phyloP scores from a whole-genome alignment of 306 rosid genomes.

The Geum urbanum region DNA sequence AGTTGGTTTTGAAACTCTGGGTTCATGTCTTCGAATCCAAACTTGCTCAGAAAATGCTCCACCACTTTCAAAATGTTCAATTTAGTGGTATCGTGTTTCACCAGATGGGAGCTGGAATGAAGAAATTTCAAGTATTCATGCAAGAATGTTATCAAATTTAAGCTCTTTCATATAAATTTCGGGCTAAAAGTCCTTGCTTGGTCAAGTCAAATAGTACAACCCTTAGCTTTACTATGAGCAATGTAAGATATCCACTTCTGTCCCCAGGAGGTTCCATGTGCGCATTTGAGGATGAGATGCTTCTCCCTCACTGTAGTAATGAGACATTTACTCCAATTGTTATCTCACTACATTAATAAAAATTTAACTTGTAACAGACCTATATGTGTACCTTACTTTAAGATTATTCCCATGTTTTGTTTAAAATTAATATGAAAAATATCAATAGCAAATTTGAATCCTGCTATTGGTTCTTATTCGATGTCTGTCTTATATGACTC shows the following conservation, averaged over 20 bases:
- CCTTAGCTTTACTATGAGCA: not conserved
- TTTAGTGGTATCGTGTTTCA: slow-evolving; percentile 91
- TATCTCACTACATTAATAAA: not conserved
- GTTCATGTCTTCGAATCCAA: slow-evolving; percentile 56
- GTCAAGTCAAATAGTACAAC: not conserved
- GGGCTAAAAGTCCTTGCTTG: not conserved
- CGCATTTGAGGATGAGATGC: not conserved
- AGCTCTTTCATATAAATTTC: not conserved
- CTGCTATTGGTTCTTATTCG: not conserved
- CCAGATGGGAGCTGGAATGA: slow-evolving; percentile 81
- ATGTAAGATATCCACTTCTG: not conserved
- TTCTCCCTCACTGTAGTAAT: not conserved
- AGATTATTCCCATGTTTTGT: not conserved
- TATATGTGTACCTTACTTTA: not conserved
- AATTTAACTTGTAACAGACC: not conserved
- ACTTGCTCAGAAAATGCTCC: slow-evolving; percentile 59
- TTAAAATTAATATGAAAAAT: not conserved
- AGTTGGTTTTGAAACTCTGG: slow-evolving; percentile 76
- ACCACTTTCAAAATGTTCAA: slow-evolving; percentile 56
- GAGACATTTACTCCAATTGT: not conserved
- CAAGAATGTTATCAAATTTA: slow-evolving; percentile 10
- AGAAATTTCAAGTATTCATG: slow-evolving; percentile 63
- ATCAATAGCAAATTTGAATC: not conserved
- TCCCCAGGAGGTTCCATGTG: not conserved
- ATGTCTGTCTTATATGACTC: not conserved